Evolutionary conservation across 305 asterid genomes (phyloP).

Genomic region (Plantago coronopus): DNA sequence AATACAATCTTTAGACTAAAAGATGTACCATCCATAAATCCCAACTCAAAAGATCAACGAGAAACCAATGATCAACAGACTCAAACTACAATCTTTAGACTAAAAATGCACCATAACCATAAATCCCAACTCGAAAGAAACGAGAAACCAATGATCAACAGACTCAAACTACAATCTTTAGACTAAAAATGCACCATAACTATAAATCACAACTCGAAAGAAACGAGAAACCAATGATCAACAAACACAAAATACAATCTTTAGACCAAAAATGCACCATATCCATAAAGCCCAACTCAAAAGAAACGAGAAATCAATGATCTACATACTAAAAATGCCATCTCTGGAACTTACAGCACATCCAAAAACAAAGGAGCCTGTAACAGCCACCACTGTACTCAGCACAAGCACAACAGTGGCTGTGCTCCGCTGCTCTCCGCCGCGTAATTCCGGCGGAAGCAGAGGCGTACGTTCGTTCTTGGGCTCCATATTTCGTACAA

Average conservation of each 20-base stretch:
- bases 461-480: neutral
- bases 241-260: too few relatives aligned
- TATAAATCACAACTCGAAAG: neutral
- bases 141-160: neutral
- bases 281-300: neutral
- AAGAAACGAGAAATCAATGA: neutral
- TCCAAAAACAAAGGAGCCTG: constrained; percentile 84
- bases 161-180: too few relatives aligned
- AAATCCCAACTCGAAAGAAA: neutral
- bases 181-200: constrained; percentile 15
- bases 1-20: neutral
- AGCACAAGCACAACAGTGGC: constrained; percentile 50
- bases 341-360: constrained; percentile 55
- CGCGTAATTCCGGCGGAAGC: neutral
- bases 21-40: too few relatives aligned
- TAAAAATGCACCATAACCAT: constrained; percentile 9
- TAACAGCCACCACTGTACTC: constrained; percentile 66
- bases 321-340: neutral
- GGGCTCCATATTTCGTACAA: neutral
- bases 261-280: constrained; percentile 18
- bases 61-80: too few relatives aligned
- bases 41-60: too few relatives aligned
- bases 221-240: neutral
- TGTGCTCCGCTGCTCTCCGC: constrained; percentile 6
- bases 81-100: too few relatives aligned